Evolutionary conservation across 371 early-diverging fungal species (phyloP), one percentile per base, ranked within the genome.

Genomic region (Syncephalis plumigaleata): DNA sequence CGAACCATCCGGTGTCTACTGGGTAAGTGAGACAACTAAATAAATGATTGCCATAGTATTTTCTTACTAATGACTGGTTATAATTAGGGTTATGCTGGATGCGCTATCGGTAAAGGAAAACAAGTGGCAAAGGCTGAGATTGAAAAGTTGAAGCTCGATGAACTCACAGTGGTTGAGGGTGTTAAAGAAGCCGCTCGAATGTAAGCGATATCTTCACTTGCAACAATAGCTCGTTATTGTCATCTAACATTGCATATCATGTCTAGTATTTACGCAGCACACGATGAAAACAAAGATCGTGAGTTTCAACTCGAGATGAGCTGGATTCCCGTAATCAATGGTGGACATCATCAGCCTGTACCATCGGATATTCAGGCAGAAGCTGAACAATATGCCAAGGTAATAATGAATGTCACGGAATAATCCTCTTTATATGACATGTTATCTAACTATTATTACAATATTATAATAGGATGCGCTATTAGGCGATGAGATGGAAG

Each of bases 251-350:
- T 62, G 23, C 16, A 39, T 24, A 11, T 37, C 21, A 18, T 18
- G 5, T n/a, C 11, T 47, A 85, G 87, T 52, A 90, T 97, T 54
- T 77, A 95, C 59, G 70, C 83, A 31, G 91, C 85, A 39, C 98
- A 97, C 55, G 96, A 94, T 59, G 93, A 94, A 42, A 77, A 80
- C 48, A 95, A 97, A 68, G 96, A 97, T 67, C 93, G 91, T 67
- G 88, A 88, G 39, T 92, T 93, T 70, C 96, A 97, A 66, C 69
- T 97, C 39, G 98, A 97, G 64, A 61, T 95, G 54, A 84, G 83
- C 66, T 97, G 98, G 98, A 73, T 95, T 44, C 86, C 87, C 55
- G 76, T 70, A n/a, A 88, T 87, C 51, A 80, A 87, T 26, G 70
- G 71, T 20, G 70, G 71, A 22, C 64, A 71, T 51, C 94, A 93